phyloP scores from a whole-genome alignment of 2,329 filamentous ascomycete genomes.

The Mycosphaerella arachidis region DNA sequence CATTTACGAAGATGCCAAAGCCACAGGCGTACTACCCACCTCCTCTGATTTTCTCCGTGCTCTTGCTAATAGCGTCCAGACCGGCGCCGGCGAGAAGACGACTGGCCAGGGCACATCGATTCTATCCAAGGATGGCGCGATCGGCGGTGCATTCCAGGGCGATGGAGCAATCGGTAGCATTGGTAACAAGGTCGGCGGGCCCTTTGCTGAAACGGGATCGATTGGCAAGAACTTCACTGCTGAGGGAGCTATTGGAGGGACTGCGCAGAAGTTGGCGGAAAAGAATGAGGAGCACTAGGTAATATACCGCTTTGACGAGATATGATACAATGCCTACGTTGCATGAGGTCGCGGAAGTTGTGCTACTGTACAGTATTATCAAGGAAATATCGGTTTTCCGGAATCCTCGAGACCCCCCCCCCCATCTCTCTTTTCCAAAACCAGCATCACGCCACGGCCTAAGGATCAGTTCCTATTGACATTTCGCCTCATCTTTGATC shows the following conservation, averaged over 20 bases:
- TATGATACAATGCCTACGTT: neutral
- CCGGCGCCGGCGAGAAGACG: neutral
- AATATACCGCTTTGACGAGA: too few species aligned
- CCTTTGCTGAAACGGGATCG: neutral
- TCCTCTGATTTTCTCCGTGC: neutral
- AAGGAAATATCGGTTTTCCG: too few species aligned
- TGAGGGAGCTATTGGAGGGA: neutral
- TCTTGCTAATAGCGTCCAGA: neutral
- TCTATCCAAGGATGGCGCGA: neutral
- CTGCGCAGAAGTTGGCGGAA: conserved; percentile 1
- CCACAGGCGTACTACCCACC: neutral
- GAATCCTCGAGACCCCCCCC: too few species aligned
- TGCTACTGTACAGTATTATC: neutral
- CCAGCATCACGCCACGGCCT: too few species aligned
- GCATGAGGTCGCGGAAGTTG: neutral
- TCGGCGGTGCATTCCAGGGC: conserved; percentile 1
- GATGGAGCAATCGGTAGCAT: neutral
- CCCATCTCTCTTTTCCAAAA: too few species aligned
- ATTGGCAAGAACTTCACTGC: conserved; percentile 1
- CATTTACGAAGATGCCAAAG: neutral
- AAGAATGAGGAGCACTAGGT: conserved; percentile 1
- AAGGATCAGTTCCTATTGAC: too few species aligned
- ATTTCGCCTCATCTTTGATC: too few species aligned
- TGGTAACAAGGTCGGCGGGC: conserved; percentile 1
- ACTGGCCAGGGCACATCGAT: conserved; percentile 1